These are phyloP conservation scores for Rhynchospora breviuscula DNA, from an alignment of 176 grass and related monocot genomes.

Conservation along the genomic window DNA sequence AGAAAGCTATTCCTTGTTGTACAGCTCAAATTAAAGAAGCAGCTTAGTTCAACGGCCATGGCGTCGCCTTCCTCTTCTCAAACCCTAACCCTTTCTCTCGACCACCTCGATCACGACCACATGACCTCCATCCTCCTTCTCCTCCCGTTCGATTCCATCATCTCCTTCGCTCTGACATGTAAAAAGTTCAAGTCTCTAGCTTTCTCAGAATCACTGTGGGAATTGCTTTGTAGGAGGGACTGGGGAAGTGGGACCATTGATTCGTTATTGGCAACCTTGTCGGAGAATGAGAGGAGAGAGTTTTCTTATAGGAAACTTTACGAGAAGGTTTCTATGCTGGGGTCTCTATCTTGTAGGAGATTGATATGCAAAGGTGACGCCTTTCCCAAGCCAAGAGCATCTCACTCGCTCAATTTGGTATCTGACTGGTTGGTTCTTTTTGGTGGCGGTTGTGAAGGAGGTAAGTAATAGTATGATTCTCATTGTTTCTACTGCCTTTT, in stretches of 20 bases:
- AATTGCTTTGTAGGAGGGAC: constrained; percentile 68
- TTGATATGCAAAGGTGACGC: constrained; percentile 34
- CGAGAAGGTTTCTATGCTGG: constrained; percentile 41
- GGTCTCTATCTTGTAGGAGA: constrained; percentile 40
- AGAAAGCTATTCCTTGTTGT: background rate
- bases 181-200: constrained; percentile 50
- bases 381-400: constrained; percentile 62
- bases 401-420: constrained; percentile 88
- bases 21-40: constrained; percentile 13
- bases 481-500: background rate
- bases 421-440: constrained; percentile 81
- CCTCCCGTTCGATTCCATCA: constrained; percentile 59
- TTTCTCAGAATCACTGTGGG: constrained; percentile 72
- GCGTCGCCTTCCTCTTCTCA: constrained; percentile 10
- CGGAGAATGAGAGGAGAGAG: constrained; percentile 22
- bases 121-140: constrained; percentile 61
- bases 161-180: constrained; percentile 77
- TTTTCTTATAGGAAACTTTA: constrained; percentile 64
- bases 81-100: constrained; percentile 11
- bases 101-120: constrained; percentile 59
- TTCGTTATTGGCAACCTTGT: constrained; percentile 34
- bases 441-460: constrained; percentile 88
- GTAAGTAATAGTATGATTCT: constrained; percentile 12
- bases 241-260: constrained; percentile 44
- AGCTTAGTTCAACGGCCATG: background rate